Evolutionary conservation across 768 basidiomycete genomes (phyloP).

Genomic region (Termitomyces sp.): DNA sequence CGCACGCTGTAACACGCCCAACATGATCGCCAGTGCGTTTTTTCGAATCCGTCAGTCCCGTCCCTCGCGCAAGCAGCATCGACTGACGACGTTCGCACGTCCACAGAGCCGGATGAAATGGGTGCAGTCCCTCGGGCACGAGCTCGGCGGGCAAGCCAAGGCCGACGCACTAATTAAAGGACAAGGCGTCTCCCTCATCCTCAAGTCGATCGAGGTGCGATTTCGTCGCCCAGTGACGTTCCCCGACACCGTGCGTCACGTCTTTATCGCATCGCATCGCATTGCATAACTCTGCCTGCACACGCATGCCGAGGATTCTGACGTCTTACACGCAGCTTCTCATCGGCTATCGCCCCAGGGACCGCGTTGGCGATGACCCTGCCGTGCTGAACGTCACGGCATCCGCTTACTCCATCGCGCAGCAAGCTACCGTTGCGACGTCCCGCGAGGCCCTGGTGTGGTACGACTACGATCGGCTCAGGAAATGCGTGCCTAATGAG

Average conservation of each 20-base stretch:
- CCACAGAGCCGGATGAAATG: constrained; percentile 65
- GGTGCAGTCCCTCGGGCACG: constrained; percentile 51
- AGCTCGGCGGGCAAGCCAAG: constrained; percentile 53
- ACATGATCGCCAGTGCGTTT: constrained; percentile 47
- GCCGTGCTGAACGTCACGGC: constrained; percentile 46
- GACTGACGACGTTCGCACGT: constrained; percentile 4
- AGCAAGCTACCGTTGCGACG: constrained; percentile 58
- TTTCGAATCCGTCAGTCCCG: constrained; percentile 55
- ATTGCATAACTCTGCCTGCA: not conserved
- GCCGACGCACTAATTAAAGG: constrained; percentile 56
- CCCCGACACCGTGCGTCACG: constrained; percentile 69
- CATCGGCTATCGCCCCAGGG: constrained; percentile 53
- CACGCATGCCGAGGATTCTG: not conserved
- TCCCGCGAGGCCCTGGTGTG: constrained; percentile 65
- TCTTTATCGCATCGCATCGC: no score
- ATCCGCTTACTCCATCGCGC: constrained; percentile 60
- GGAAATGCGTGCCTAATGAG: constrained; percentile 60
- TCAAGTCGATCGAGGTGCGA: constrained; percentile 64
- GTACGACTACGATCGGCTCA: constrained; percentile 70
- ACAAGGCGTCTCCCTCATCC: constrained; percentile 65
- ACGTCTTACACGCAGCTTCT: constrained; percentile 39
- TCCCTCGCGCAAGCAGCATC: no score
- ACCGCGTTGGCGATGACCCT: constrained; percentile 20
- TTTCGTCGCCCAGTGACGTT: constrained; percentile 70
- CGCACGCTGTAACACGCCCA: not conserved